These are phyloP conservation scores for Pseudopithomyces maydicus DNA, from an alignment of 2,329 filamentous ascomycete genomes.

Conservation along the genomic window DNA sequence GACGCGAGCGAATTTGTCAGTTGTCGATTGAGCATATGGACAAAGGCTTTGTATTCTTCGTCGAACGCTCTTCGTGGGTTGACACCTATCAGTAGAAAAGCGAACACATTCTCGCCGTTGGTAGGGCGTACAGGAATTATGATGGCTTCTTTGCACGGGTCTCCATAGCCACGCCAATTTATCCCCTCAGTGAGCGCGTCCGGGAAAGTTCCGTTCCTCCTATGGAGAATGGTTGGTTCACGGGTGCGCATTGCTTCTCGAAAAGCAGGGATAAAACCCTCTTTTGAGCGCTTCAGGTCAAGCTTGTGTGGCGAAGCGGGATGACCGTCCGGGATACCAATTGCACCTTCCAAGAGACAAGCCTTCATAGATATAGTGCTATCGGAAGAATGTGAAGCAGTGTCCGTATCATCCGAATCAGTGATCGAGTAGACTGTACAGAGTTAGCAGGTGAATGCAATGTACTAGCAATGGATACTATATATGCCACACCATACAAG, in stretches of 20 bases:
- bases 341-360: constrained; percentile 39
- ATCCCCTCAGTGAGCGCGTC: constrained; percentile 33
- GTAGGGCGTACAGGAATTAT: constrained; percentile 40
- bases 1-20: constrained; percentile 41
- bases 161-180: constrained; percentile 38
- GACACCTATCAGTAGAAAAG: constrained; percentile 38
- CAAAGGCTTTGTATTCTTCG: constrained; percentile 38
- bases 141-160: constrained; percentile 39
- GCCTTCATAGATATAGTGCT: constrained; percentile 32
- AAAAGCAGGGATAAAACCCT: constrained; percentile 39
- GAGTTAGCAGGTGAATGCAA: not conserved
- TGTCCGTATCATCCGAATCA: constrained; percentile 32
- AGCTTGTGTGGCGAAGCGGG: constrained; percentile 32
- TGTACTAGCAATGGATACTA: not conserved
- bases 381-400: constrained; percentile 30
- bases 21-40: constrained; percentile 37
- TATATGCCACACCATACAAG: too few species aligned
- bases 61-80: constrained; percentile 42
- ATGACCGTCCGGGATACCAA: constrained; percentile 38
- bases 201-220: constrained; percentile 31
- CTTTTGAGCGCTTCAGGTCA: constrained; percentile 32
- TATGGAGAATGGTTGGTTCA: constrained; percentile 32
- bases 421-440: constrained; percentile 32
- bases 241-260: constrained; percentile 40
- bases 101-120: constrained; percentile 35